A percentile compares a stretch with the other conserved stretches of the same genome.
Evolutionary conservation across 192 early-diverging fungal genomes (phyloP).

Genomic region (Backusella parvicylindrica): DNA sequence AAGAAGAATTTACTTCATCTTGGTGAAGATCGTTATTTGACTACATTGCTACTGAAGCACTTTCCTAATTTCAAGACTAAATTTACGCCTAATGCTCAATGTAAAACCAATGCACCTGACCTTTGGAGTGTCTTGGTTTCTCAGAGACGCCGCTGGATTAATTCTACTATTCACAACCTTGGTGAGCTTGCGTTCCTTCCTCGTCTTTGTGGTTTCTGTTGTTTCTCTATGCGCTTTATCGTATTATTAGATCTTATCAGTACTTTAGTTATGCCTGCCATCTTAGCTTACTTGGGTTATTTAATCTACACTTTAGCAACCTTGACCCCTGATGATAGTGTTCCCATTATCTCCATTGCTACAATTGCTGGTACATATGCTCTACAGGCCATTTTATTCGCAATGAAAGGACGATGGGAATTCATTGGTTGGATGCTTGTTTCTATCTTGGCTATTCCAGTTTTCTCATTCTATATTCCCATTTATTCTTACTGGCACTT

Average conservation of each 20-base stretch:
- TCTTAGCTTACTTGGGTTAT: constrained; percentile 84
- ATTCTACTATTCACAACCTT: constrained; percentile 98
- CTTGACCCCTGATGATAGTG: constrained; percentile 42
- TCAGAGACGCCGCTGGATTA: constrained; percentile 99
- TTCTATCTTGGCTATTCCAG: constrained; percentile 85
- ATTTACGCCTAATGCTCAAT: constrained; percentile 90
- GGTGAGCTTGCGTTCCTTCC: constrained; percentile 91
- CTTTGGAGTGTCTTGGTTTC: constrained; percentile 90
- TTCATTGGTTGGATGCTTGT: constrained; percentile 98
- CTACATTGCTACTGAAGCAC: constrained; percentile 90
- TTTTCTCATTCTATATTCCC: constrained; percentile 81
- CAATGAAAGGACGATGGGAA: constrained; percentile 70
- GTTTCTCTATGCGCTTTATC: constrained; percentile 96
- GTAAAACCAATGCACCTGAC: constrained; percentile 93
- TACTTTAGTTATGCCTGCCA: constrained; percentile 92
- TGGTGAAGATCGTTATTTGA: constrained; percentile 98
- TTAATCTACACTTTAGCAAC: constrained; percentile 65
- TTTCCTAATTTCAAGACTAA: constrained; percentile 95
- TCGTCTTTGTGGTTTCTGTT: constrained; percentile 95
- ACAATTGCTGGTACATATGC: constrained; percentile 87
- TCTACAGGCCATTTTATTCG: constrained; percentile 84
- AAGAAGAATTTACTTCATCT: constrained; percentile 98
- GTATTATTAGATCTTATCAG: constrained; percentile 92
- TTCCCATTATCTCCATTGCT: constrained; percentile 81
- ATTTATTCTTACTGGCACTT: constrained; percentile 98